Base-by-base conservation (phyloP, 2,329 filamentous ascomycete species). In the Penicillium hordei region DNA sequence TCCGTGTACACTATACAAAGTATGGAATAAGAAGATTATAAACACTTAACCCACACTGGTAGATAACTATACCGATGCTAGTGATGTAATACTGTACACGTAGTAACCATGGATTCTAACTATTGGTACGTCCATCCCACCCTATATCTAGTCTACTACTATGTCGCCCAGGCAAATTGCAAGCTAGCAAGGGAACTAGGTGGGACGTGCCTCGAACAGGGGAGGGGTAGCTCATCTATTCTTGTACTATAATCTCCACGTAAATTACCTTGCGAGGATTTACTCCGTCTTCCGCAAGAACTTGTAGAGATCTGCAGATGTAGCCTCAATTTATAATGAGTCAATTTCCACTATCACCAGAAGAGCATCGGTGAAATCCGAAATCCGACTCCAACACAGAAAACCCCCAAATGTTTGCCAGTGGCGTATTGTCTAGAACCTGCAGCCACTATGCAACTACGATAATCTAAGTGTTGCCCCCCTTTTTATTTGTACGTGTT, bases 401-500 rank as follows among this genome's bases (percentile, higher is more conserved):
- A 33, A 25, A 13, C 10, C n/a, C 34, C 27, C 13, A 53, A 48
- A 29, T 57, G 29, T 57, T 57, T 48, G 55, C 42, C n/a, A n/a
- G 49, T 46, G 48, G 55, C 55, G 48, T 45, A 25, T 43, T 48
- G 42, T 36, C 55, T 57, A 57, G 49, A 57, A 46, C 42, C 36
- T 57, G 46, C 53, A 51, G 55, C 55, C 55, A 53, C 23, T 36
- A 57, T 57, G 55, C 42, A 57, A 53, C 54, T 29, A 52, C 17
- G 13, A 29, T 21, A 52, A 40, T 27, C 25, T 34, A 2, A 43
- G n/a, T 39, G 17, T 25, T 19, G 0, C 23, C 23, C 33, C 27
- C 27, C n/a, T 21, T 51, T 45, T 33, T 25, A 31, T 23, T 31
- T 48, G 5, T 39, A 5, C 13, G 23, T 31, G 40, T 33, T 17